A percentile compares a stretch with the other conserved stretches of the same genome.
Evolutionary conservation across 1,284 basidiomycete species (phyloP).

Genomic region (Cystobasidiaceae sp.): DNA sequence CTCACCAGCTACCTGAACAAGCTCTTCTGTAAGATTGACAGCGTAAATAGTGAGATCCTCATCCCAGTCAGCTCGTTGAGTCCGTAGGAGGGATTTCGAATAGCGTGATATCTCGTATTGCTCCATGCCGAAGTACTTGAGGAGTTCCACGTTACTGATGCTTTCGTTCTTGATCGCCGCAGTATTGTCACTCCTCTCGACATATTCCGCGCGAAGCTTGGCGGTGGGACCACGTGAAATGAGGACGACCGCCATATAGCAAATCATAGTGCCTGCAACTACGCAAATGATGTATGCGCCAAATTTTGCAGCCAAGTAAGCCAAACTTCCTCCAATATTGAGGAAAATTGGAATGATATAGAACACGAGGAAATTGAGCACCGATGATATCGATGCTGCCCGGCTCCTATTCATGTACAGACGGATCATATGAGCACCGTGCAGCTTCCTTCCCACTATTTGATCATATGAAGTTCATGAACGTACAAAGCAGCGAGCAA

Average conservation of each 20-base stretch:
- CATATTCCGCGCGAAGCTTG: background rate
- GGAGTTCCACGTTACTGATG: constrained; percentile 69
- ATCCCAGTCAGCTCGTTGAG: constrained; percentile 52
- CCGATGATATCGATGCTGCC: background rate
- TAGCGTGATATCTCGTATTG: constrained; percentile 71
- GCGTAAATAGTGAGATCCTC: background rate
- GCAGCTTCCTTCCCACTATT: background rate
- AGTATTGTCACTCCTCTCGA: constrained; percentile 3
- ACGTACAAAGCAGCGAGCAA: constrained; percentile 58
- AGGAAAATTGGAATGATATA: background rate
- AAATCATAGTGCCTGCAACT: background rate
- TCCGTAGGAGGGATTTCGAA: constrained; percentile 66
- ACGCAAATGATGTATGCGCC: background rate
- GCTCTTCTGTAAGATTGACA: background rate
- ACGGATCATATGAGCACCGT: too few species aligned
- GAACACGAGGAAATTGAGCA: background rate
- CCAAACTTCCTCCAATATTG: background rate
- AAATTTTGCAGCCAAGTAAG: background rate
- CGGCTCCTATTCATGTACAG: too few species aligned
- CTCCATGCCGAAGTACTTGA: constrained; percentile 73
- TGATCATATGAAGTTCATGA: background rate
- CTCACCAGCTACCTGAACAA: background rate
- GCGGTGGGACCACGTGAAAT: background rate
- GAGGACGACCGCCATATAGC: background rate
- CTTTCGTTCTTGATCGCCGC: constrained; percentile 48